These are phyloP conservation scores for Sphaerulina musiva DNA, from an alignment of 2,329 filamentous ascomycete species.

Conservation along the genomic window DNA sequence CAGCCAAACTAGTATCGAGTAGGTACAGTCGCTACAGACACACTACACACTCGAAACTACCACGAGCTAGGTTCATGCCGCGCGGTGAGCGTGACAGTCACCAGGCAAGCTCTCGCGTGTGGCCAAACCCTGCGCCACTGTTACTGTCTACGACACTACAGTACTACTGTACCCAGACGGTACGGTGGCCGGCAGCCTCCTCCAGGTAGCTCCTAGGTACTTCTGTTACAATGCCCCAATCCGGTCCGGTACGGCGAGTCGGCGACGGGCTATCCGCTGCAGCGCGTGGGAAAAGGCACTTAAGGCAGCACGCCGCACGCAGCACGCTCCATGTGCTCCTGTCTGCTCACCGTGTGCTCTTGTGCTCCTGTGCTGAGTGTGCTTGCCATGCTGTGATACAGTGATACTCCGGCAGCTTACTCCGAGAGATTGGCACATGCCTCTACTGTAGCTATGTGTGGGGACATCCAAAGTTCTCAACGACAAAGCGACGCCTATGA, in stretches of 20 bases:
- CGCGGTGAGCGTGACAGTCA: too few relatives aligned
- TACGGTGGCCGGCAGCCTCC: not conserved
- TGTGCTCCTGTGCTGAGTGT: not conserved
- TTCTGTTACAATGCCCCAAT: too few relatives aligned
- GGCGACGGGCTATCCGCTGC: not conserved
- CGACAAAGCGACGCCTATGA: not conserved
- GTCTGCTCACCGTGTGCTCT: too few relatives aligned
- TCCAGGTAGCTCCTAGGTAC: too few relatives aligned
- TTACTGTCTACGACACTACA: too few relatives aligned
- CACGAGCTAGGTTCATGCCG: too few relatives aligned
- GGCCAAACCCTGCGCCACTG: not conserved
- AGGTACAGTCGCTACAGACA: too few relatives aligned
- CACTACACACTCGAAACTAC: too few relatives aligned
- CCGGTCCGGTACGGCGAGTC: too few relatives aligned
- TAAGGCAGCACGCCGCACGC: not conserved
- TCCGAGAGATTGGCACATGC: not conserved
- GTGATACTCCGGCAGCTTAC: not conserved
- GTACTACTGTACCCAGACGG: not conserved
- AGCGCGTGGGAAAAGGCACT: not conserved
- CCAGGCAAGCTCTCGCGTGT: slow-evolving; percentile 3
- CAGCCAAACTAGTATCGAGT: too few relatives aligned
- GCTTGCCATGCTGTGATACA: slow-evolving; percentile 4
- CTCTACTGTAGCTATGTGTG: not conserved
- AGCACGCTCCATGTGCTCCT: too few relatives aligned
- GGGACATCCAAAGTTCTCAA: not conserved